Conservation (phyloP, 306 rosid genomes). For the Chamaecrista fasciculata region DNA sequence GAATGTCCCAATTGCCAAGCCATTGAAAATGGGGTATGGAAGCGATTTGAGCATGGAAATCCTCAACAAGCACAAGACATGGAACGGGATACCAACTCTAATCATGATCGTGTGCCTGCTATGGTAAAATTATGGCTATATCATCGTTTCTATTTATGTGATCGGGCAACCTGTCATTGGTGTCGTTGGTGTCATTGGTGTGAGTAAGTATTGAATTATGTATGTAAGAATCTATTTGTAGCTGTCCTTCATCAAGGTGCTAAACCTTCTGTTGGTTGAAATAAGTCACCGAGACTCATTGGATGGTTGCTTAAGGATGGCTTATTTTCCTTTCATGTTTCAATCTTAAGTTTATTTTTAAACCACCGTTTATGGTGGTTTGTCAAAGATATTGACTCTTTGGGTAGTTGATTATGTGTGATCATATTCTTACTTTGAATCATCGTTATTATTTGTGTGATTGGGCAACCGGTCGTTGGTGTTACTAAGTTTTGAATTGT, state of each 20-base stretch:
- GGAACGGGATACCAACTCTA: not conserved
- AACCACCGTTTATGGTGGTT: not conserved
- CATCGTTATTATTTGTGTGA: not conserved
- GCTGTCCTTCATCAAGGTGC: not conserved
- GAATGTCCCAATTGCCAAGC: conserved; percentile 27
- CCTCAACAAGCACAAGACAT: not conserved
- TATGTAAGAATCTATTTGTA: not conserved
- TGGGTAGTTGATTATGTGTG: not conserved
- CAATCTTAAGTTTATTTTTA: not conserved
- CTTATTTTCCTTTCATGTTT: not conserved
- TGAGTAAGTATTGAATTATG: not conserved
- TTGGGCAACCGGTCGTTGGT: not conserved
- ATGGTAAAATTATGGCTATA: conserved; percentile 24
- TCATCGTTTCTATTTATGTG: not conserved
- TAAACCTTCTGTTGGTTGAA: not conserved
- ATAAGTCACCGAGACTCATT: not conserved
- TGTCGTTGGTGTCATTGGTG: not conserved
- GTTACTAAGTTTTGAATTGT: not conserved
- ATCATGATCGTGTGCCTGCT: not conserved
- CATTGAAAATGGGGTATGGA: conserved; percentile 18
- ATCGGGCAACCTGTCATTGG: not conserved
- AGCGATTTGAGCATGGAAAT: not conserved
- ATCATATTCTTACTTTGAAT: too few species aligned
- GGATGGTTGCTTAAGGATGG: not conserved
- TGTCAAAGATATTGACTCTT: not conserved